Conservation (phyloP, 2,329 filamentous ascomycete genomes). For the Penicillium sp. region DNA sequence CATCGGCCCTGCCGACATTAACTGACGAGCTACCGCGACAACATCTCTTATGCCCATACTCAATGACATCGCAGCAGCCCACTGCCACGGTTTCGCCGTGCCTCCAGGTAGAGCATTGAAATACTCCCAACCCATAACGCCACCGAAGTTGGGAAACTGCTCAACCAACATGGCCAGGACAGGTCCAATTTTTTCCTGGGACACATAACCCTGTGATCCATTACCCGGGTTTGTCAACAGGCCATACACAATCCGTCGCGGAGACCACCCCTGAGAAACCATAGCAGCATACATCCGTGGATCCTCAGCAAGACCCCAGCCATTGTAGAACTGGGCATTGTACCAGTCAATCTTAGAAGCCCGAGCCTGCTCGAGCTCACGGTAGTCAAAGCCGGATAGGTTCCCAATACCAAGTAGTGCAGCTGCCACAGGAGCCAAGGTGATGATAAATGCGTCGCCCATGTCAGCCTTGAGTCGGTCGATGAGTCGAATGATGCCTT, state of each 20-base stretch:
- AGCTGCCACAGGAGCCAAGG: conserved; percentile 76
- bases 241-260: conserved; percentile 73
- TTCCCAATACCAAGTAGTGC: conserved; percentile 62
- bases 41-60: conserved; percentile 44
- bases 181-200: conserved; percentile 54
- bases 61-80: conserved; percentile 67
- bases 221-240: conserved; percentile 76
- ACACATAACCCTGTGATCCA: conserved; percentile 62
- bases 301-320: conserved; percentile 69
- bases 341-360: conserved; percentile 75
- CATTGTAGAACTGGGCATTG: conserved; percentile 90
- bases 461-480: conserved; percentile 58
- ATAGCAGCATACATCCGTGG: conserved; percentile 43
- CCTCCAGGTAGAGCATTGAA: conserved; percentile 75
- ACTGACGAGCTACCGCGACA: conserved; percentile 30
- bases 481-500: conserved; percentile 64
- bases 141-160: conserved; percentile 69
- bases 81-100: conserved; percentile 65
- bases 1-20: conserved; percentile 28
- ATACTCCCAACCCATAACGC: conserved; percentile 94
- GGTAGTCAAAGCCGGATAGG: conserved; percentile 79
- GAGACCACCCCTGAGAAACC: conserved; percentile 61
- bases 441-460: conserved; percentile 65
- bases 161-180: conserved; percentile 58
- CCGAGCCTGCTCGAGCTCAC: conserved; percentile 65